Percentiles rank a stretch among this genome's conserved stretches.
Evolutionary conservation across 2,329 filamentous ascomycete genomes (phyloP).

Genomic region (Xylaria sp.): DNA sequence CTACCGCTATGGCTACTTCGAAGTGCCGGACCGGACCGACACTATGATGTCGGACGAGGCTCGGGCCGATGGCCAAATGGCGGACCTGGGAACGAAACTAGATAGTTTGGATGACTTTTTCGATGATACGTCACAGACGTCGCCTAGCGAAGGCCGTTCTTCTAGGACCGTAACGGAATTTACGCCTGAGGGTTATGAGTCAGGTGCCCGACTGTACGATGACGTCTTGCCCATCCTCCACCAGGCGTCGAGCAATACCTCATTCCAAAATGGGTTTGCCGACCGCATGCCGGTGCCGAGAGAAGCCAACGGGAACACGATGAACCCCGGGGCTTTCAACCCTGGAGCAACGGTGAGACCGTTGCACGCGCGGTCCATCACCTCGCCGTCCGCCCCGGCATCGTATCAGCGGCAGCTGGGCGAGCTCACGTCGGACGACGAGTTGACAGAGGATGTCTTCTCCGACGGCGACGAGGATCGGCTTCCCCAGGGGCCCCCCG

Average conservation of each 20-base stretch:
- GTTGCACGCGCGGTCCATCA: constrained; percentile 81
- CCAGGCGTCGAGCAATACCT: constrained; percentile 78
- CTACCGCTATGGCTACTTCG: constrained; percentile 79
- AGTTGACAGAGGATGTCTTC: constrained; percentile 71
- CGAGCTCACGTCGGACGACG: constrained; percentile 76
- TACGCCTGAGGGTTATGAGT: constrained; percentile 67
- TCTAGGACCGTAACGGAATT: constrained; percentile 68
- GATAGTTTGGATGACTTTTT: constrained; percentile 84
- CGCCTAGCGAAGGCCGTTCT: constrained; percentile 64
- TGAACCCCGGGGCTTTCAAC: constrained; percentile 65
- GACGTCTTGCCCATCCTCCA: constrained; percentile 89
- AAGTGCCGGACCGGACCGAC: constrained; percentile 71
- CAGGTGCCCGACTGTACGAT: constrained; percentile 83
- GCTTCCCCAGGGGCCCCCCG: constrained; percentile 28
- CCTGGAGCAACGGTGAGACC: constrained; percentile 56
- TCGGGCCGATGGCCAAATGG: constrained; percentile 72
- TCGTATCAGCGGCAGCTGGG: constrained; percentile 58
- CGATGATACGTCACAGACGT: constrained; percentile 65
- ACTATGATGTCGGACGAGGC: constrained; percentile 92
- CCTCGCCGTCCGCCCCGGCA: constrained; percentile 69
- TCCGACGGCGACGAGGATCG: constrained; percentile 73
- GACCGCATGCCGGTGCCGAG: constrained; percentile 69
- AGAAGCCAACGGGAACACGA: constrained; percentile 60
- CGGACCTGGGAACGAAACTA: constrained; percentile 79
- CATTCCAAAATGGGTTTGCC: constrained; percentile 86